Percentiles rank a stretch among this genome's conserved stretches.
These are phyloP conservation scores for Thalassiosira mediterranea DNA, from an alignment of 352 stramenopile genomes.

Conservation along the genomic window DNA sequence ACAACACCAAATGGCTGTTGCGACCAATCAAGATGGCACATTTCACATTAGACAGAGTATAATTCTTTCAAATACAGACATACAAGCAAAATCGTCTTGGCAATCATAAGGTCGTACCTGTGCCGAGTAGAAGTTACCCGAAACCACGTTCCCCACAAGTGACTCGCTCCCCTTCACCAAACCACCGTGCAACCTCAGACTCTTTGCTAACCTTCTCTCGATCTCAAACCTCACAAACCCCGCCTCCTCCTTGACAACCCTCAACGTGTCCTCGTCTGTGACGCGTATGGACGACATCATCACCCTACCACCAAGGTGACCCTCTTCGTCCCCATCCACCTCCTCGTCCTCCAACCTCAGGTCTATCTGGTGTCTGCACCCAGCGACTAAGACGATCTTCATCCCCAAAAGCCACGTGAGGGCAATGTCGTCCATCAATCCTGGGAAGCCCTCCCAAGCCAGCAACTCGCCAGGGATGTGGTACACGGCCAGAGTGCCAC, in stretches of 20 bases:
- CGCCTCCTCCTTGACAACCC: constrained; percentile 93
- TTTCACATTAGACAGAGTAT: neutral
- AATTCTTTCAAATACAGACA: neutral
- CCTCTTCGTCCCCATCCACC: constrained; percentile 11
- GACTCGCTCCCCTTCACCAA: constrained; percentile 45
- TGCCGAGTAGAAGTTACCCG: constrained; percentile 96
- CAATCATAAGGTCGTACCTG: no score
- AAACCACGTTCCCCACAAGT: constrained; percentile 88
- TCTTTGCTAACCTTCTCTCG: constrained; percentile 59
- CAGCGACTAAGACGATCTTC: constrained; percentile 93
- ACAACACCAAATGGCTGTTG: constrained; percentile 79
- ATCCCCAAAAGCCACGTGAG: constrained; percentile 94
- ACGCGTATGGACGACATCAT: constrained; percentile 86
- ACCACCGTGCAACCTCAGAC: constrained; percentile 63
- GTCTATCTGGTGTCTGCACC: constrained; percentile 93
- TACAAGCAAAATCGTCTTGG: neutral
- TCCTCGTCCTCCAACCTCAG: constrained; percentile 82
- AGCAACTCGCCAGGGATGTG: constrained; percentile 93
- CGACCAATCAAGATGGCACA: neutral
- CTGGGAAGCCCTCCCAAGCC: constrained; percentile 83
- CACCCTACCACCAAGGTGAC: constrained; percentile 14
- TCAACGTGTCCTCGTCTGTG: constrained; percentile 90
- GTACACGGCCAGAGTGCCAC: constrained; percentile 93
- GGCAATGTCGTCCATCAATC: constrained; percentile 95
- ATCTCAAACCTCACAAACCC: constrained; percentile 88